A percentile compares a stretch with the other conserved stretches of the same genome.
phyloP scores from a whole-genome alignment of 2,329 filamentous ascomycete genomes.

The Beauveria caledonica region DNA sequence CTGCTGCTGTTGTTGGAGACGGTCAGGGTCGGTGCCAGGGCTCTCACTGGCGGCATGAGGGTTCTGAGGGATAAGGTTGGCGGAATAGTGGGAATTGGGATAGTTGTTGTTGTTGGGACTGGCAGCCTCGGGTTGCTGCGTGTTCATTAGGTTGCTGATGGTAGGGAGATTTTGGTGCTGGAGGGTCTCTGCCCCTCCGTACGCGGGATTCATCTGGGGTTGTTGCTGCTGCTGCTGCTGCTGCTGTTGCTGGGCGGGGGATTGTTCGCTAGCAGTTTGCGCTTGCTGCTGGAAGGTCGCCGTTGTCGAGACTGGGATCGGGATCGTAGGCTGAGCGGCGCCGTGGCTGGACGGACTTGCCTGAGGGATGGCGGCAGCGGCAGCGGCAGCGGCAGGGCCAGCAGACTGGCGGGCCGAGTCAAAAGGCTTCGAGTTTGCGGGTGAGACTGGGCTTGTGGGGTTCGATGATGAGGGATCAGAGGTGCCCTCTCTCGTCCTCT shows the following conservation, averaged over 20 bases:
- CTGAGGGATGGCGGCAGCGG: neutral
- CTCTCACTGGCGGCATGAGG: conserved; percentile 25
- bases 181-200: conserved; percentile 21
- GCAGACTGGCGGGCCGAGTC: conserved; percentile 29
- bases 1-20: conserved; percentile 31
- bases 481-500: conserved; percentile 88
- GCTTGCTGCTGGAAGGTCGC: conserved; percentile 13
- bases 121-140: conserved; percentile 32
- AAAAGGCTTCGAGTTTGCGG: conserved; percentile 42
- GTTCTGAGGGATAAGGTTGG: conserved; percentile 19
- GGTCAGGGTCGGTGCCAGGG: conserved; percentile 28
- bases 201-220: conserved; percentile 7
- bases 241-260: conserved; percentile 14
- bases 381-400: conserved; percentile 15
- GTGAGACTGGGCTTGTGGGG: conserved; percentile 55
- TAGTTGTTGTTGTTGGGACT: conserved; percentile 15
- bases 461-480: conserved; percentile 61
- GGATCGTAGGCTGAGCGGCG: conserved; percentile 19
- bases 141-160: conserved; percentile 78
- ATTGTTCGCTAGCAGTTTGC: conserved; percentile 14
- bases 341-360: conserved; percentile 7
- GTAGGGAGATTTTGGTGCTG: conserved; percentile 65
- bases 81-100: conserved; percentile 20
- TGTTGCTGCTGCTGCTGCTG: conserved; percentile 18
- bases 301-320: conserved; percentile 6